Conservation (phyloP, 371 early-diverging fungal species). For the Rhizopus stolonifer region DNA sequence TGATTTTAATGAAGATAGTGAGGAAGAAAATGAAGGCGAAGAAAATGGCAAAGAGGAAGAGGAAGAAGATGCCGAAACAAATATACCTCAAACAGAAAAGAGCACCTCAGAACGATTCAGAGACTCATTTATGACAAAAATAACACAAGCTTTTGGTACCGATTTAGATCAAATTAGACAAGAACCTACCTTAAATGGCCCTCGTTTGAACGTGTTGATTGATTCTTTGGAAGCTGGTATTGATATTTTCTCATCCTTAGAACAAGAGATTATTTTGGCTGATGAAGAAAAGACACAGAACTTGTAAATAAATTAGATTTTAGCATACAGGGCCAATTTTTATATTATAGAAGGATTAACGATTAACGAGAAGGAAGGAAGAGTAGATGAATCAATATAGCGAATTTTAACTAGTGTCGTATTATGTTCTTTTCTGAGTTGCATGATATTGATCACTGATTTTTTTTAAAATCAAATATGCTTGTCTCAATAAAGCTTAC, state of each 20-base stretch:
- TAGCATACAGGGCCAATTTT: no score
- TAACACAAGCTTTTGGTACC: conserved; percentile 47
- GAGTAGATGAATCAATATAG: no score
- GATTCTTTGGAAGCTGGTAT: conserved; percentile 52
- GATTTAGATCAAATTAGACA: conserved; percentile 49
- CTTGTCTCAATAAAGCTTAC: no score
- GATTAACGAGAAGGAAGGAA: no score
- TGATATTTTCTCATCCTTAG: conserved; percentile 38
- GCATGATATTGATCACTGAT: no score
- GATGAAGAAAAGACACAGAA: conserved; percentile 13
- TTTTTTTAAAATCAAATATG: no score
- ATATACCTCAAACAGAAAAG: conserved; percentile 11
- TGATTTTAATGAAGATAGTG: conserved; percentile 14
- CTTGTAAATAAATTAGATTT: conserved; percentile 3
- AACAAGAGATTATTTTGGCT: conserved; percentile 42
- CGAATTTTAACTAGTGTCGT: no score
- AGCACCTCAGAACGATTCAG: conserved; percentile 29
- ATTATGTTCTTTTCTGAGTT: no score
- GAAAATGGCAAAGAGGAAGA: conserved; percentile 26
- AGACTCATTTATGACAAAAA: conserved; percentile 41
- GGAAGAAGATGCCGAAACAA: conserved; percentile 15
- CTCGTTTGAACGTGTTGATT: conserved; percentile 39
- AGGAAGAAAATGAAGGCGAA: conserved; percentile 20
- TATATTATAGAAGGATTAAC: no score
- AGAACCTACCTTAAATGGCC: conserved; percentile 40